phyloP scores from a whole-genome alignment of 495 filamentous ascomycete genomes.

The Annulohypoxylon bovei region DNA sequence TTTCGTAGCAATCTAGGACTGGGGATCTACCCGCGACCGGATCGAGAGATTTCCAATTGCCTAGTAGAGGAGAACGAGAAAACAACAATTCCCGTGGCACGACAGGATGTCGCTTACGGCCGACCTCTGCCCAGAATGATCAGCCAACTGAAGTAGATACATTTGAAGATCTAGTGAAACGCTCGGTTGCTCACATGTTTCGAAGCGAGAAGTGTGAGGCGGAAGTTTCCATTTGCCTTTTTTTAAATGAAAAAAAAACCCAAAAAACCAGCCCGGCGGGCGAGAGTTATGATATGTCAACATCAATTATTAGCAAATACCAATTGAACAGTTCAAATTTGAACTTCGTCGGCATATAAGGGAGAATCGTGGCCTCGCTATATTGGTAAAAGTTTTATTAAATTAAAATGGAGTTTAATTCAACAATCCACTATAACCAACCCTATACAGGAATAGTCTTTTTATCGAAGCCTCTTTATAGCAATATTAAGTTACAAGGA shows the following conservation, averaged over 20 bases:
- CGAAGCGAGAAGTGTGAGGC: constrained; percentile 21
- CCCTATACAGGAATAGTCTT: not conserved
- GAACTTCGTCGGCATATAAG: too few relatives aligned
- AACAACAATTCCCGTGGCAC: constrained; percentile 2
- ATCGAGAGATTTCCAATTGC: not conserved
- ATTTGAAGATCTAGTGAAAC: not conserved
- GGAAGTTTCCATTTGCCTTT: constrained; percentile 40
- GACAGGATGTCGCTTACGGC: not conserved
- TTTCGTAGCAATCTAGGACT: not conserved
- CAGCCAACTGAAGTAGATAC: not conserved
- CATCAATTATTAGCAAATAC: too few relatives aligned
- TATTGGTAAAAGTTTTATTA: not conserved
- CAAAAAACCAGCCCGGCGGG: too few relatives aligned
- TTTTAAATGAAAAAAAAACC: not conserved
- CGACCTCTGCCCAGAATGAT: not conserved
- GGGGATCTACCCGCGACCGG: not conserved
- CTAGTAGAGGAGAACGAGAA: not conserved
- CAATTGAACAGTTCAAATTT: too few relatives aligned
- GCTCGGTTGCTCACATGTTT: not conserved
- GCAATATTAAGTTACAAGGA: not conserved
- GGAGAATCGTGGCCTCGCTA: too few relatives aligned
- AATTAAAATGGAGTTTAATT: not conserved
- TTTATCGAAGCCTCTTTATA: not conserved
- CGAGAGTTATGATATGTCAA: too few relatives aligned
- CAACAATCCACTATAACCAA: not conserved